phyloP scores from a whole-genome alignment of 805 yeast species.

The Starmerella roubikii region DNA sequence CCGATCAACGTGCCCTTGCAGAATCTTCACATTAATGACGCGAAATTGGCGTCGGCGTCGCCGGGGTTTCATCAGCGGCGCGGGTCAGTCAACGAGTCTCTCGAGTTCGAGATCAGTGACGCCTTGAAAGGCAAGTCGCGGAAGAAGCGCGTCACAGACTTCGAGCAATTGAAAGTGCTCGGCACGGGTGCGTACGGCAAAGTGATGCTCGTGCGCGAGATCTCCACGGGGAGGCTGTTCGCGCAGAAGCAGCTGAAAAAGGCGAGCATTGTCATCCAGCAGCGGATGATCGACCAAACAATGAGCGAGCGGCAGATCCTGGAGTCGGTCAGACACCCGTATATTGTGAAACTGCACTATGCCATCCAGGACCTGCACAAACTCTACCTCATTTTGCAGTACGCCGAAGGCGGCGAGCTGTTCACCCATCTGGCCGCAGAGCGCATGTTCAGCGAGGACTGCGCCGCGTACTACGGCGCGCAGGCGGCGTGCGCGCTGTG shows the following conservation, averaged over 20 bases:
- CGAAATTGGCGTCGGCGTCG: no score
- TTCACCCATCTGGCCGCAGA: constrained; percentile 46
- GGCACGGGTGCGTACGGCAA: constrained; percentile 88
- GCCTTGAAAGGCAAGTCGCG: constrained; percentile 11
- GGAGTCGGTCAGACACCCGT: constrained; percentile 60
- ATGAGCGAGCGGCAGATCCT: constrained; percentile 66
- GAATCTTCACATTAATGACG: not conserved
- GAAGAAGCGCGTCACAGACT: constrained; percentile 35
- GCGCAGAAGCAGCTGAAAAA: constrained; percentile 81
- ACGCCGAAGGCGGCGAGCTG: constrained; percentile 80
- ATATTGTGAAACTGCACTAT: constrained; percentile 66
- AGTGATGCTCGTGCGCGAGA: constrained; percentile 63
- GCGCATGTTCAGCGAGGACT: constrained; percentile 41
- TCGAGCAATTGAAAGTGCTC: constrained; percentile 58
- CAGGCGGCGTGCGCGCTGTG: constrained; percentile 65
- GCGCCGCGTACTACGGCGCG: constrained; percentile 65
- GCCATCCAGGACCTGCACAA: constrained; percentile 72
- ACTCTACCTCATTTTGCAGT: constrained; percentile 62
- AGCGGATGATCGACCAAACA: constrained; percentile 55
- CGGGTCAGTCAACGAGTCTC: constrained; percentile 24
- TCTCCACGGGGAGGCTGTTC: constrained; percentile 45
- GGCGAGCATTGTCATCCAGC: constrained; percentile 56
- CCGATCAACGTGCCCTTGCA: not conserved
- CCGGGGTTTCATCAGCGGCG: constrained; percentile 12
- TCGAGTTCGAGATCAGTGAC: constrained; percentile 37